Evolutionary conservation across 441 rosid genomes (phyloP), one percentile per base, ranked within the genome.

Genomic region (Euphorbia schlechtendalii): DNA sequence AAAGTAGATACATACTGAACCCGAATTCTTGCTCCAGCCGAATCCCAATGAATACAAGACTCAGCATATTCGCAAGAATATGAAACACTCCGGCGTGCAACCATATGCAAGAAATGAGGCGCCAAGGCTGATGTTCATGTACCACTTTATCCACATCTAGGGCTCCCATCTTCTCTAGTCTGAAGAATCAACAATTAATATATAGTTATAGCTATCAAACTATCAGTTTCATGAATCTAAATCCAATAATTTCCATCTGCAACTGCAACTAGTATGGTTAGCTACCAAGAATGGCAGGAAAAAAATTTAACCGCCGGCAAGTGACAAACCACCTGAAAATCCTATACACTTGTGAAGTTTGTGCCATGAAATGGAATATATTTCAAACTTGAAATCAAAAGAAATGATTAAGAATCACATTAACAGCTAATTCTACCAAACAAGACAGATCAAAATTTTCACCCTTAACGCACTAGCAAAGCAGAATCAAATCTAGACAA

Each of bases 11-110:
- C 78, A 59, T 86, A 93, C 97, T 78, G 53, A 90, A 93, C 5
- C 99, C 97, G 68, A 90, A 93, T 75, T 90, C 97, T 77, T 86
- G 91, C 74, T 93, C 99, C 15, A 90, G 92, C 4, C 93, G 89
- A 65, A 93, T 83, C 46, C 99, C 97, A 41, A 93, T 86, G 71
- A 87, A 84, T 67, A 85, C n/a, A 61, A 93, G 96, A 61, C 99
- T 93, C 74, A 90, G 66, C 99, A 93, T 93, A 73, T 93, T 93
- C 64, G 99, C 92, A 71, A 93, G 89, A 38, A 93, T 27, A 65
- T 93, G 96, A 68, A 93, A 88, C 64, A 93, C 87, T 6, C 34
- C 97, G 15, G 89, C 99, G 15, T 90, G 34, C 34, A 32, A 32
- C 34, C 34, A 32, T 32, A 32, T 32, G 34, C 34, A 32, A 32